Evolutionary conservation across 2,329 filamentous ascomycete genomes (phyloP).

Genomic region (Pseudogymnoascus sp.): DNA sequence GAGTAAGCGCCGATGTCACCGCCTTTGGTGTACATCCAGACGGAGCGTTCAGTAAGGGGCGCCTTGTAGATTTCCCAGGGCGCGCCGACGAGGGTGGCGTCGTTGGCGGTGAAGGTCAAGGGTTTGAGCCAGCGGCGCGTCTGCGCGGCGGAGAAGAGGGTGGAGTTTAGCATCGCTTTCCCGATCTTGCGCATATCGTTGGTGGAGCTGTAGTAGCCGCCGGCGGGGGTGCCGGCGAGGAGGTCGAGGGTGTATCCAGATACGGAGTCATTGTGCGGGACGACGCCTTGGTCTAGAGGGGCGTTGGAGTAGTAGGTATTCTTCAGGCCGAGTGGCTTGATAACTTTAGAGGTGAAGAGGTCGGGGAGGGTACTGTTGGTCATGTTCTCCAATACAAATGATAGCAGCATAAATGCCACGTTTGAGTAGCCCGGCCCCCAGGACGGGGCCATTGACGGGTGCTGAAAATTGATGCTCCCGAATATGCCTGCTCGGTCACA

Average conservation of each 20-base stretch:
- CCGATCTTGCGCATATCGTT: constrained; percentile 24
- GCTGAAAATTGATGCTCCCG: constrained; percentile 21
- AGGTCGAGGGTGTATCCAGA: constrained; percentile 18
- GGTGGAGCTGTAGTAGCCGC: constrained; percentile 33
- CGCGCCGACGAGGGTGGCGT: constrained; percentile 20
- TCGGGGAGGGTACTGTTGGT: constrained; percentile 28
- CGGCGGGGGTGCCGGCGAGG: constrained; percentile 19
- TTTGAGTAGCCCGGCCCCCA: constrained; percentile 33
- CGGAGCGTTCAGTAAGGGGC: constrained; percentile 15
- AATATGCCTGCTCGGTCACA: constrained; percentile 6
- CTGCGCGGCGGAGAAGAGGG: constrained; percentile 17
- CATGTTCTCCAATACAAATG: constrained; percentile 35
- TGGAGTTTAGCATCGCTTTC: constrained; percentile 21
- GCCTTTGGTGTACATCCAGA: constrained; percentile 36
- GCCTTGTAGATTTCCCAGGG: constrained; percentile 25
- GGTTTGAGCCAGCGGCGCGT: constrained; percentile 26
- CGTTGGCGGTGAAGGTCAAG: constrained; percentile 18
- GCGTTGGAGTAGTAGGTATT: constrained; percentile 25
- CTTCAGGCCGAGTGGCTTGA: constrained; percentile 28
- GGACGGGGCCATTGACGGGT: constrained; percentile 30
- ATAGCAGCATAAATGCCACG: constrained; percentile 31
- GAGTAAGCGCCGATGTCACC: constrained; percentile 35
- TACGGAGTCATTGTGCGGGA: constrained; percentile 14
- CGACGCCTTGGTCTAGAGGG: constrained; percentile 13
- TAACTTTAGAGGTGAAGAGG: constrained; percentile 28